Evolutionary conservation across 148 eudicot species (phyloP), one percentile per base, ranked within the genome.

Genomic region (Rhododendron henanense): DNA sequence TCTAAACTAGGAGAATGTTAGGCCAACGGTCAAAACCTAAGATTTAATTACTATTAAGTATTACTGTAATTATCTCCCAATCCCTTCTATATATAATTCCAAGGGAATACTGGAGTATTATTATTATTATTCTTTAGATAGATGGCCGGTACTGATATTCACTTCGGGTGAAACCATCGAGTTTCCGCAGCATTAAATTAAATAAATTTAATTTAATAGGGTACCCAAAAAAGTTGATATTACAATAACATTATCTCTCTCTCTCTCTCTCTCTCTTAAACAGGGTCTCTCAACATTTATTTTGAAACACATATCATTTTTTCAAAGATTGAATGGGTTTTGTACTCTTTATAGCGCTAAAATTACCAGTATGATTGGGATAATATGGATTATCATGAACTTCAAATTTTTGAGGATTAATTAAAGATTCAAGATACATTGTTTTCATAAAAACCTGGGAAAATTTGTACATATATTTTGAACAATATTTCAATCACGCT

Each of bases 11-110:
- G 37, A 81, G 83, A 81, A 31, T 81, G 83, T 83, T 86, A 81
- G 87, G 87, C 87, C 87, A 86, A 86, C 87, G 79, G 87, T 86
- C 84, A 86, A 86, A 86, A 10, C 73, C 16, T 41, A 84, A 81
- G 51, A 76, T 59, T 41, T 41, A 41, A 1, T 33, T 31, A 31
- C 15, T 15, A 33, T 33, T 33, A 33, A 33, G 3, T 14, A 55
- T 13, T 7, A n/a, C n/a, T n/a, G n/a, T n/a, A 10, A 10, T 13
- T 47, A 33, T 47, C 37, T 75, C 51, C 69, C 83, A 21, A 18
- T 77, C 6, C 45, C 45, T 41, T 55, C 47, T 44, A 76, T 79
- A 53, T 44, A 76, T 79, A 53, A 51, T 14, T 61, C 33, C 18
- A 79, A 31, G 31, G 31, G 31, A 25, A 25, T 23, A n/a, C 13